Evolutionary conservation across 1,139 yeast species (phyloP).

Genomic region (Saccharomycopsis hybrid): DNA sequence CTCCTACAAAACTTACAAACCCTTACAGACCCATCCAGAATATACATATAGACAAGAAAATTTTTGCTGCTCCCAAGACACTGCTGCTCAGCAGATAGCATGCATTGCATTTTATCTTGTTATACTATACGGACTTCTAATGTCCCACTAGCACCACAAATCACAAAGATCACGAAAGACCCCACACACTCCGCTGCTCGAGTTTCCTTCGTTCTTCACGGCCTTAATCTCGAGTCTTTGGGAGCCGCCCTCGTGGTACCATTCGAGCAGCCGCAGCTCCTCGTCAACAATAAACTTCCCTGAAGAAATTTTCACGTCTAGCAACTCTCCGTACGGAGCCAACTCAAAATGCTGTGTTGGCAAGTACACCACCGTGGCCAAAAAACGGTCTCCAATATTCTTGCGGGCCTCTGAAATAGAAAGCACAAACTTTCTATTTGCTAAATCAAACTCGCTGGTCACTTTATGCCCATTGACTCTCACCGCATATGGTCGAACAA

Average conservation of each 20-base stretch:
- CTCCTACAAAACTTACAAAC: no score
- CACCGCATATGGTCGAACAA: constrained; percentile 65
- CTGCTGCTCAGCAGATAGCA: no score
- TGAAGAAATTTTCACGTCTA: constrained; percentile 42
- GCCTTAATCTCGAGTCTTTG: constrained; percentile 25
- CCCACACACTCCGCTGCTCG: no score
- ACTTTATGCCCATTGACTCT: constrained; percentile 48
- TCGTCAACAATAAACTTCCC: constrained; percentile 52
- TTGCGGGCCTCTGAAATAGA: constrained; percentile 35
- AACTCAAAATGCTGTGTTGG: constrained; percentile 65
- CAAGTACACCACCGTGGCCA: constrained; percentile 55
- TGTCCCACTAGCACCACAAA: no score
- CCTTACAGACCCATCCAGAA: no score
- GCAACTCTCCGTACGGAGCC: constrained; percentile 27
- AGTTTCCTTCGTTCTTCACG: not conserved
- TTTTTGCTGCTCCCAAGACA: no score
- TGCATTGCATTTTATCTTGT: no score
- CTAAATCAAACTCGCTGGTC: constrained; percentile 50
- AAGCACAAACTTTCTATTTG: constrained; percentile 40
- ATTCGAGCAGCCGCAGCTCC: constrained; percentile 50
- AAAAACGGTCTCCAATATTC: constrained; percentile 18
- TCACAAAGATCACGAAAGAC: no score
- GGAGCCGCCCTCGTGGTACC: constrained; percentile 53
- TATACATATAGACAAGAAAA: no score
- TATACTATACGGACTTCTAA: no score